Evolutionary conservation across 176 grass and related monocot genomes (phyloP).

Genomic region (Carex littledalei): DNA sequence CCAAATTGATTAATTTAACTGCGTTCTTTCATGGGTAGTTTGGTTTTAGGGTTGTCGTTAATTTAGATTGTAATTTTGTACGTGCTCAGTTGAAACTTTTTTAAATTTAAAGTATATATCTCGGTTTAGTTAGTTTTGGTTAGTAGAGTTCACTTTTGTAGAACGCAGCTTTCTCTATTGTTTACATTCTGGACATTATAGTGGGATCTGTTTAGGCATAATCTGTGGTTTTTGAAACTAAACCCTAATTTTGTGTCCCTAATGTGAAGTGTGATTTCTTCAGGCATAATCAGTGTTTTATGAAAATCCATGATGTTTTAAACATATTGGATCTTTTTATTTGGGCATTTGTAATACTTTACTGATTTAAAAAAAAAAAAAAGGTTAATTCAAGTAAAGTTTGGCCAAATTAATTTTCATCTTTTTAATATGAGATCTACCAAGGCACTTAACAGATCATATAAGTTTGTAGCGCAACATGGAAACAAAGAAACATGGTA

Average conservation of each 20-base stretch:
- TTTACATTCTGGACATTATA: neutral
- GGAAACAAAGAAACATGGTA: neutral
- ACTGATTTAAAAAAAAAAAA: neutral
- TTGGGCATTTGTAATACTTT: neutral
- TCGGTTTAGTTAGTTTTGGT: neutral
- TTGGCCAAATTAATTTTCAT: neutral
- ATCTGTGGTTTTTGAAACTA: neutral
- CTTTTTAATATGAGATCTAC: neutral
- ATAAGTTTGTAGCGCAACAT: neutral
- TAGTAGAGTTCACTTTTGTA: neutral
- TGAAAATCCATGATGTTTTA: neutral
- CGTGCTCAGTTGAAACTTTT: neutral
- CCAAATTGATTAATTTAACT: neutral
- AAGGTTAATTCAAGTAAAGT: neutral
- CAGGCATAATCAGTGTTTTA: neutral
- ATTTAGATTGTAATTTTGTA: neutral
- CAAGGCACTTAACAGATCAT: neutral
- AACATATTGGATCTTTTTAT: neutral
- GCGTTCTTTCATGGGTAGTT: neutral
- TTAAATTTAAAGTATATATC: neutral
- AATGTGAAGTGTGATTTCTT: neutral
- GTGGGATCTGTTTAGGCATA: neutral
- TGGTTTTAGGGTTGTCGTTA: conserved; percentile 3
- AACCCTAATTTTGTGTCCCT: neutral
- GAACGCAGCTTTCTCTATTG: neutral